Evolutionary conservation across 768 basidiomycete genomes (phyloP).

Genomic region (Hirschioporus abietinus): DNA sequence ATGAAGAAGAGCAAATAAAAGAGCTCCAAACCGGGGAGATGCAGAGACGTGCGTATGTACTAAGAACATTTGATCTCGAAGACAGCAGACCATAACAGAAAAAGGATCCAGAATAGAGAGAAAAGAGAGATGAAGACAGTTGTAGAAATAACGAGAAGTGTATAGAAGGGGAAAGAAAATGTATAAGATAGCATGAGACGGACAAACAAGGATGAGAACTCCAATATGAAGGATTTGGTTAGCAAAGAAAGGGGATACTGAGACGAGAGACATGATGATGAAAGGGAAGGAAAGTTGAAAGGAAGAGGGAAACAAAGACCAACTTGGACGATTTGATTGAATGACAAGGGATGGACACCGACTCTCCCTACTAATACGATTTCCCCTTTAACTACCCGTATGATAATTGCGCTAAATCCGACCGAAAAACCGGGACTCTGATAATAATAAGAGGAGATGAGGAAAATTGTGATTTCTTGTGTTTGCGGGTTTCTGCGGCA

Average conservation of each 20-base stretch:
- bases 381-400: background rate
- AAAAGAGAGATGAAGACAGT: background rate
- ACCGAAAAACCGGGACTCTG: background rate
- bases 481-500: background rate
- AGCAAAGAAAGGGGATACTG: background rate
- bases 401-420: background rate
- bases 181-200: background rate
- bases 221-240: background rate
- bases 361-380: background rate
- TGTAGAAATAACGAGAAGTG: background rate
- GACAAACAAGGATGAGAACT: background rate
- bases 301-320: background rate
- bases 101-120: background rate
- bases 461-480: background rate
- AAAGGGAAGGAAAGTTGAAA: background rate
- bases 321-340: background rate
- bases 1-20: background rate
- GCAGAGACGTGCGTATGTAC: background rate
- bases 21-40: background rate
- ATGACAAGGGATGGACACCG: background rate
- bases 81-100: background rate
- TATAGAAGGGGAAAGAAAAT: background rate
- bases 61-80: background rate
- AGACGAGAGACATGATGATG: background rate
- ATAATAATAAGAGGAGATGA: background rate